These are phyloP conservation scores for Bruguiera hainesii DNA, from an alignment of 441 rosid genomes.

Conservation along the genomic window DNA sequence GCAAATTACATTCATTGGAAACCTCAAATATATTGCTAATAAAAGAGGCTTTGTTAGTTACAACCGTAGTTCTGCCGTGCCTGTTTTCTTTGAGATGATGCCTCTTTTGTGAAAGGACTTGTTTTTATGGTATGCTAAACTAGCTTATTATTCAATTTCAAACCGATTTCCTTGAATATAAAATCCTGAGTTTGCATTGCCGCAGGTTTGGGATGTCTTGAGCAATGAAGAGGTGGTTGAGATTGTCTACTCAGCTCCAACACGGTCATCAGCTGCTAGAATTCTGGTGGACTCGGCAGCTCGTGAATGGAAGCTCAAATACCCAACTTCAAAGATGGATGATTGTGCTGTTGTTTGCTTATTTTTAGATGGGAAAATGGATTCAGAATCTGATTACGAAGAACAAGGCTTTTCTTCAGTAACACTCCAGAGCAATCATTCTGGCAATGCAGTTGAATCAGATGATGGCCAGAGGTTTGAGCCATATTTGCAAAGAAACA, in stretches of 20 bases:
- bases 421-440: conserved; percentile 70
- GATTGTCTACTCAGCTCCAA: conserved; percentile 74
- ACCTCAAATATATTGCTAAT: no score
- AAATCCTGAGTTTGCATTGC: conserved; percentile 11
- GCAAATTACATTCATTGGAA: no score
- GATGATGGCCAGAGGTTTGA: conserved; percentile 83
- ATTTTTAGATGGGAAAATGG: conserved; percentile 94
- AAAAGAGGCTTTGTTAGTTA: no score
- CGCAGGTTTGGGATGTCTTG: conserved; percentile 96
- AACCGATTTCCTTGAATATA: no score
- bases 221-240: conserved; percentile 97
- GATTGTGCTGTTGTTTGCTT: conserved; percentile 98
- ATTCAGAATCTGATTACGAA: conserved; percentile 77
- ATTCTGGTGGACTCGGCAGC: conserved; percentile 83
- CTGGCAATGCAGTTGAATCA: conserved; percentile 72
- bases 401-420: conserved; percentile 89
- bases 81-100: no score
- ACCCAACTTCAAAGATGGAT: conserved; percentile 97
- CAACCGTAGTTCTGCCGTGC: no score
- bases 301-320: conserved; percentile 87
- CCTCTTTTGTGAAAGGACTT: no score
- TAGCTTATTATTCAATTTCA: no score
- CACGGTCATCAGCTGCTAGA: conserved; percentile 84
- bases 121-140: no score
- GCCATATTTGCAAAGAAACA: conserved; percentile 84